Percentiles rank a stretch among this genome's conserved stretches.
phyloP scores from a whole-genome alignment of 2,329 filamentous ascomycete species.

The Xylariomycetidae sp. region DNA sequence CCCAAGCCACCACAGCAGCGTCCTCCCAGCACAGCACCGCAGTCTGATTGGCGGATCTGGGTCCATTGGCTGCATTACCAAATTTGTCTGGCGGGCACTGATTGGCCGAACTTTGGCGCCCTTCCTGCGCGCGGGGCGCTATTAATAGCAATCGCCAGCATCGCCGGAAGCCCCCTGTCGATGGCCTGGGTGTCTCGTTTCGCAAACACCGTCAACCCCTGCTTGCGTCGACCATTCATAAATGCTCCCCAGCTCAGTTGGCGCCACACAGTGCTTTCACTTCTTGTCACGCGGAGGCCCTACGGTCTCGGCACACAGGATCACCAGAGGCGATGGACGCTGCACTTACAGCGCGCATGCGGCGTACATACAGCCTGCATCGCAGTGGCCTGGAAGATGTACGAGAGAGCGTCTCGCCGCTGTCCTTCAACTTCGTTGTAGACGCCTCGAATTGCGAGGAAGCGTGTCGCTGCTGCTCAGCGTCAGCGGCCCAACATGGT shows the following conservation, averaged over 20 bases:
- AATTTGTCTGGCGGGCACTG: slow-evolving; percentile 9
- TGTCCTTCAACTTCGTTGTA: no score
- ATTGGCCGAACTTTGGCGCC: slow-evolving; percentile 17
- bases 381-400: no score
- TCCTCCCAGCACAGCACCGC: no score
- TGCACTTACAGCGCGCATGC: not conserved
- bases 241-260: slow-evolving; percentile 8
- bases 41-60: slow-evolving; percentile 8
- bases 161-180: no score
- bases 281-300: not conserved
- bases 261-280: slow-evolving; percentile 11
- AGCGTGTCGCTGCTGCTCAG: no score
- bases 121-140: slow-evolving; percentile 13
- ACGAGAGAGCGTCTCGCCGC: no score
- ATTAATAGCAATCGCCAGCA: slow-evolving; percentile 20
- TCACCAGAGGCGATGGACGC: not conserved
- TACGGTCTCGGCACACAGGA: not conserved
- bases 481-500: no score
- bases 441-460: no score
- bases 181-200: slow-evolving; percentile 22
- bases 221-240: slow-evolving; percentile 18
- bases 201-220: slow-evolving; percentile 25
- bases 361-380: not conserved
- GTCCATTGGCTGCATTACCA: slow-evolving; percentile 9
- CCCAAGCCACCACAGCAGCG: no score